Conservation (phyloP, 805 yeast species). For the Wickerhamomyces bovis region DNA sequence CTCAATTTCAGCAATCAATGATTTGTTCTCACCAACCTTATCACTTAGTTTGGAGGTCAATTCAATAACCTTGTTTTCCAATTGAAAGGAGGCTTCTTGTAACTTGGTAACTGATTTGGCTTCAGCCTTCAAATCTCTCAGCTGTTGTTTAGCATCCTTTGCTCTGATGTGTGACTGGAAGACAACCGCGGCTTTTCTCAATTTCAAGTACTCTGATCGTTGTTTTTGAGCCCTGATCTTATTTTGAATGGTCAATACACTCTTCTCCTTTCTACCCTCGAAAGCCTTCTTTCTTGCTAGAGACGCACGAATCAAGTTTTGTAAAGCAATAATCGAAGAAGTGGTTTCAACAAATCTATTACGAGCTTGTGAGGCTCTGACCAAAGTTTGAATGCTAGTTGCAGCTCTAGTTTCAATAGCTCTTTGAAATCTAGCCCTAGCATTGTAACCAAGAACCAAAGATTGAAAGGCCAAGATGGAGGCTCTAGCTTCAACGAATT, state of each 20-base stretch:
- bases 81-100: conserved; percentile 85
- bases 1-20: conserved; percentile 56
- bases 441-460: conserved; percentile 53
- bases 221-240: conserved; percentile 62
- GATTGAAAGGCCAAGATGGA: conserved; percentile 57
- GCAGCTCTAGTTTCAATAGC: conserved; percentile 62
- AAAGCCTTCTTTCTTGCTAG: conserved; percentile 46
- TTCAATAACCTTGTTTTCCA: conserved; percentile 97
- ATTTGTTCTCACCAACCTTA: conserved; percentile 78
- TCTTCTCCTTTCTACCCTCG: conserved; percentile 45
- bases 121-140: conserved; percentile 64
- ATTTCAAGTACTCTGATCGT: conserved; percentile 43
- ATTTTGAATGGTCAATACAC: conserved; percentile 71
- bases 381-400: conserved; percentile 58
- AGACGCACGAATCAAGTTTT: conserved; percentile 46
- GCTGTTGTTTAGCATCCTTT: conserved; percentile 61
- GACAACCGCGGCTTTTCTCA: conserved; percentile 52
- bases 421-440: conserved; percentile 47
- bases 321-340: conserved; percentile 34
- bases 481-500: conserved; percentile 46
- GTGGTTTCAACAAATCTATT: conserved; percentile 25
- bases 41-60: conserved; percentile 78
- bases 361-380: conserved; percentile 51
- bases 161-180: conserved; percentile 79
- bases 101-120: conserved; percentile 88